Evolutionary conservation across 2,329 filamentous ascomycete genomes (phyloP).

Genomic region (Botrytis elliptica): DNA sequence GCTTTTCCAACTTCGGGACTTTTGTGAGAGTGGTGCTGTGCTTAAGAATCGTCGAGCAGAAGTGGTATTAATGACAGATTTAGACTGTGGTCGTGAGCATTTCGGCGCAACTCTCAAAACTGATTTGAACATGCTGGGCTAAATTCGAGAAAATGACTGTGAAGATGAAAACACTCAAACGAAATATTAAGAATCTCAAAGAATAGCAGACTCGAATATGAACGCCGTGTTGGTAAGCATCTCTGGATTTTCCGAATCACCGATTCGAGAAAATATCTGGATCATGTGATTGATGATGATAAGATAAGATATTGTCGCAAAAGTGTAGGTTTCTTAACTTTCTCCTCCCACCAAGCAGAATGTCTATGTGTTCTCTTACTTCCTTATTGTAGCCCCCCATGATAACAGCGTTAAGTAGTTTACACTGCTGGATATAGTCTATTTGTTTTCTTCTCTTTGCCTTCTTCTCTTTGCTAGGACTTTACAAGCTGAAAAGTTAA

Average conservation of each 20-base stretch:
- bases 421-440: not conserved
- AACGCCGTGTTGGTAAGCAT: conserved; percentile 33
- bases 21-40: conserved; percentile 58
- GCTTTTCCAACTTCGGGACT: conserved; percentile 80
- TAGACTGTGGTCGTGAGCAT: conserved; percentile 27
- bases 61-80: conserved; percentile 23
- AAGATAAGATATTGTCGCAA: conserved; percentile 15
- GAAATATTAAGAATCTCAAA: conserved; percentile 26
- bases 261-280: not conserved
- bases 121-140: conserved; percentile 34
- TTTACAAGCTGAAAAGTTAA: not conserved
- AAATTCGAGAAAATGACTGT: conserved; percentile 21
- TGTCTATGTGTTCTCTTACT: not conserved
- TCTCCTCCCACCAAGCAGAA: not conserved
- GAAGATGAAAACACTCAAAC: conserved; percentile 23
- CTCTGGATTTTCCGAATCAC: conserved; percentile 23
- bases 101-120: conserved; percentile 33
- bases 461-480: not conserved
- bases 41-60: conserved; percentile 51
- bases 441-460: not conserved
- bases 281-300: conserved; percentile 11
- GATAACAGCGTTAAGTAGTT: not conserved
- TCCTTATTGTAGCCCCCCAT: not conserved
- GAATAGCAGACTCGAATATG: conserved; percentile 17
- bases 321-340: not conserved